These are phyloP conservation scores for Agaricus bisporus DNA, from an alignment of 768 basidiomycete genomes.

Conservation along the genomic window DNA sequence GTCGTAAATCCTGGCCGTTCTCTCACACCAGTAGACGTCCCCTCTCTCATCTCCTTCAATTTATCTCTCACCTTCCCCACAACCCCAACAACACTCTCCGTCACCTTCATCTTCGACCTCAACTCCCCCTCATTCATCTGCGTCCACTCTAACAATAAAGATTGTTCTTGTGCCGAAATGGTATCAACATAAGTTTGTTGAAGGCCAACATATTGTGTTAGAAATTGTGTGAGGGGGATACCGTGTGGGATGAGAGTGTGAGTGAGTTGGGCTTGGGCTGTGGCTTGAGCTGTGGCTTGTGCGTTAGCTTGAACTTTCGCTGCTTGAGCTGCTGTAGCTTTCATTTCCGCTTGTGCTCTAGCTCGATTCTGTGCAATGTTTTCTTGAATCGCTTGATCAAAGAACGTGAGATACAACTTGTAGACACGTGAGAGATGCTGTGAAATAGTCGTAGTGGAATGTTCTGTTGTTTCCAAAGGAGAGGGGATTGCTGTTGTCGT, in stretches of 20 bases:
- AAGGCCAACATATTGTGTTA: constrained; percentile 4
- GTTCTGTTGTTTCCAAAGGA: too few relatives aligned
- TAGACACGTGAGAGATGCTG: constrained; percentile 6
- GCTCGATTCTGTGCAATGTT: constrained; percentile 8
- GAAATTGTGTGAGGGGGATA: constrained; percentile 5
- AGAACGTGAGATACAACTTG: constrained; percentile 8
- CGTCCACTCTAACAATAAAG: constrained; percentile 6
- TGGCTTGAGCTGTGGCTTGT: background rate
- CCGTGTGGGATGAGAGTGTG: constrained; percentile 7
- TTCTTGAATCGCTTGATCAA: constrained; percentile 7
- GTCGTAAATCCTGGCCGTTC: constrained; percentile 6
- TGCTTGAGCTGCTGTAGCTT: background rate
- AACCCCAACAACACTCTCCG: background rate
- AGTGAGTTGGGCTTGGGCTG: background rate
- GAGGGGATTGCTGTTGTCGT: too few relatives aligned
- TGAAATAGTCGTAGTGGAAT: background rate
- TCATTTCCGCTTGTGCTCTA: constrained; percentile 5
- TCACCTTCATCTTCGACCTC: background rate
- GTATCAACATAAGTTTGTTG: background rate
- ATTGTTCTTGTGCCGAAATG: background rate
- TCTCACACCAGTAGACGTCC: background rate
- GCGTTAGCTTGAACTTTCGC: background rate
- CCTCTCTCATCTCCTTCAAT: constrained; percentile 10
- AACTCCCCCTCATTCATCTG: constrained; percentile 5
- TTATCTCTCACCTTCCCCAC: constrained; percentile 3